A percentile compares a stretch with the other conserved stretches of the same genome.
These are phyloP conservation scores for Aspergillus sp. DNA, from an alignment of 2,329 filamentous ascomycete genomes.

Conservation along the genomic window DNA sequence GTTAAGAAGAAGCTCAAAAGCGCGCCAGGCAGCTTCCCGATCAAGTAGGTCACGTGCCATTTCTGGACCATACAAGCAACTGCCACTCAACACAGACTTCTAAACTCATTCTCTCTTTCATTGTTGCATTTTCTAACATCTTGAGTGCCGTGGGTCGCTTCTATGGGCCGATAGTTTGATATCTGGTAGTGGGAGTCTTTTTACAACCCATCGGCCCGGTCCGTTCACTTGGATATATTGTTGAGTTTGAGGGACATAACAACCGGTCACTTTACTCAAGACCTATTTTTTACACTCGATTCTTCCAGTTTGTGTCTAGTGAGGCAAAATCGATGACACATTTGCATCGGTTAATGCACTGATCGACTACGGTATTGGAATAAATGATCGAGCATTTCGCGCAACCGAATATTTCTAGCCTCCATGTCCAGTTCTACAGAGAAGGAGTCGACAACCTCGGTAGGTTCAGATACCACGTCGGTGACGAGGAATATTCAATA, in stretches of 20 bases:
- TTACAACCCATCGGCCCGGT: constrained; percentile 6
- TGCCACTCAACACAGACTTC: neutral
- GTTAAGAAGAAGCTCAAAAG: neutral
- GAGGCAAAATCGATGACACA: neutral
- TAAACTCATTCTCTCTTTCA: neutral
- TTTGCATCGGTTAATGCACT: neutral
- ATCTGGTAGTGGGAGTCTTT: neutral
- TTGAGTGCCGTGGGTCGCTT: neutral
- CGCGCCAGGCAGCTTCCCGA: constrained; percentile 13
- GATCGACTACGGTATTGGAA: neutral
- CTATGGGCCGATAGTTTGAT: constrained; percentile 3
- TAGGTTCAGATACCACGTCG: neutral
- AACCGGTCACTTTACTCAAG: neutral
- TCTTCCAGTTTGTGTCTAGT: neutral
- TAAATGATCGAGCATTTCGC: neutral
- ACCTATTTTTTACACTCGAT: neutral
- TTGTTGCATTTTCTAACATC: neutral
- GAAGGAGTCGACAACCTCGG: neutral
- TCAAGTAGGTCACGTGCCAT: constrained; percentile 15
- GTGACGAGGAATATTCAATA: neutral
- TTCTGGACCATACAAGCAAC: neutral
- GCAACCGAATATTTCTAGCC: neutral
- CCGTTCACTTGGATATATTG: constrained; percentile 4
- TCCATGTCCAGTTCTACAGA: constrained; percentile 1
- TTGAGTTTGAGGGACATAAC: constrained; percentile 1